Evolutionary conservation across 352 stramenopile genomes (phyloP).

Genomic region (Plasmopara muralis): DNA sequence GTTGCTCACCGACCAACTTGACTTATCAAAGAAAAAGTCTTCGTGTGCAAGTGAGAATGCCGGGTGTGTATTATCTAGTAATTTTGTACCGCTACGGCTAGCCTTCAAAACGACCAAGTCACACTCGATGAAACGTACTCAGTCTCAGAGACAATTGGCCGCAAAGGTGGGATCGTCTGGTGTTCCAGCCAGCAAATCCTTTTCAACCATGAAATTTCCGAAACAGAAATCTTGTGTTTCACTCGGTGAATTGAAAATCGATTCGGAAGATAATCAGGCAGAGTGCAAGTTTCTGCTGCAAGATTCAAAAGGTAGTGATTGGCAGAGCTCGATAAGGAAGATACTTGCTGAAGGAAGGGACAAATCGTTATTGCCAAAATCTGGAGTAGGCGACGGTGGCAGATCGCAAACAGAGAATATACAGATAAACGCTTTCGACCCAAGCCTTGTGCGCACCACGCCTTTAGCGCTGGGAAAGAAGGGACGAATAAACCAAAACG

Average conservation of each 20-base stretch:
- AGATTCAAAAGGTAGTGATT: slow-evolving; percentile 24
- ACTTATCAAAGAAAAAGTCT: slow-evolving; percentile 23
- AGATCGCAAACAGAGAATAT: slow-evolving; percentile 2
- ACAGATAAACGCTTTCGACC: slow-evolving; percentile 6
- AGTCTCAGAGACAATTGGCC: slow-evolving; percentile 28
- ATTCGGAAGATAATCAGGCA: slow-evolving; percentile 13
- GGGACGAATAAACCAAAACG: slow-evolving; percentile 1
- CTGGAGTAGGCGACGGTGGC: slow-evolving; percentile 7
- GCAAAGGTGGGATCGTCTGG: slow-evolving; percentile 8
- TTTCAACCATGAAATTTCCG: slow-evolving; percentile 4
- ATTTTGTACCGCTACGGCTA: no score
- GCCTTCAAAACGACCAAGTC: no score
- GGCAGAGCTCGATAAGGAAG: slow-evolving; percentile 55
- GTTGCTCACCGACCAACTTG: slow-evolving; percentile 43
- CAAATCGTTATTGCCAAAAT: slow-evolving; percentile 1
- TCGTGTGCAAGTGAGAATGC: no score
- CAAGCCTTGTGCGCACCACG: slow-evolving; percentile 32
- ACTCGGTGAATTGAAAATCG: slow-evolving; percentile 3
- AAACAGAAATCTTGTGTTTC: slow-evolving; percentile 1
- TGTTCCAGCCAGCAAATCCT: slow-evolving; percentile 4
- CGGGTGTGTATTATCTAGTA: no score
- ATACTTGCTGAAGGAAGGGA: slow-evolving; percentile 40
- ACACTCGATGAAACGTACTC: slow-evolving; percentile 3
- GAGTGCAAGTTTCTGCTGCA: slow-evolving; percentile 7
- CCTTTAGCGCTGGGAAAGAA: slow-evolving; percentile 27